phyloP scores from a whole-genome alignment of 2,329 filamentous ascomycete genomes.

The Mycosphaerella sp. region DNA sequence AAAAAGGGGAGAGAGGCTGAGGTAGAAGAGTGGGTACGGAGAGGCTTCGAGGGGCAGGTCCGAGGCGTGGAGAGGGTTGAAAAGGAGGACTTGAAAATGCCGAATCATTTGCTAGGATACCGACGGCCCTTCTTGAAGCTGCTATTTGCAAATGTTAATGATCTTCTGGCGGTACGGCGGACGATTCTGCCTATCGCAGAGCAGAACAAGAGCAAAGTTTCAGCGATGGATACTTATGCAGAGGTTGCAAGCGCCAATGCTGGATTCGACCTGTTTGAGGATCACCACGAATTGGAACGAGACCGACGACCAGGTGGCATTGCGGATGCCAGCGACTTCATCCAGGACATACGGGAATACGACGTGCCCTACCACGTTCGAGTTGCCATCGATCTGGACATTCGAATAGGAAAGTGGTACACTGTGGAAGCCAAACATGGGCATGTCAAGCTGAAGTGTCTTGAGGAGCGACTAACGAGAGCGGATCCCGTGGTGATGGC shows the following conservation, averaged over 20 bases:
- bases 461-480: slow-evolving; percentile 80
- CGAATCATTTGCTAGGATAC: slow-evolving; percentile 91
- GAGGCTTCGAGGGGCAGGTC: slow-evolving; percentile 71
- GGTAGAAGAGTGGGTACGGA: slow-evolving; percentile 89
- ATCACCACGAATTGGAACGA: slow-evolving; percentile 57
- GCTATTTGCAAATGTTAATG: slow-evolving; percentile 77
- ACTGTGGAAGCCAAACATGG: slow-evolving; percentile 92
- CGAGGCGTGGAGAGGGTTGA: slow-evolving; percentile 71
- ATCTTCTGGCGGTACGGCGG: slow-evolving; percentile 76
- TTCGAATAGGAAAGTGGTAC: slow-evolving; percentile 96
- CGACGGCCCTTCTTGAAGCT: slow-evolving; percentile 81
- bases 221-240: slow-evolving; percentile 96
- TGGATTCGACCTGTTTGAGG: slow-evolving; percentile 92
- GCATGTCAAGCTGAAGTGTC: slow-evolving; percentile 69
- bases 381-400: slow-evolving; percentile 93
- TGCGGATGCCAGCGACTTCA: slow-evolving; percentile 88
- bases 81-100: slow-evolving; percentile 76
- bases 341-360: slow-evolving; percentile 98
- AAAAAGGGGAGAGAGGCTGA: slow-evolving; percentile 83
- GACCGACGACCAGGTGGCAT: slow-evolving; percentile 69
- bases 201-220: slow-evolving; percentile 93
- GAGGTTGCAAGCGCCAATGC: slow-evolving; percentile 84
- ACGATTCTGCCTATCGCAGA: slow-evolving; percentile 86
- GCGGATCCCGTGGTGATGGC: slow-evolving; percentile 97
- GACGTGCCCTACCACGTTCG: slow-evolving; percentile 99